phyloP scores from a whole-genome alignment of 2,329 filamentous ascomycete species.

The Pestalotiopsis fici region DNA sequence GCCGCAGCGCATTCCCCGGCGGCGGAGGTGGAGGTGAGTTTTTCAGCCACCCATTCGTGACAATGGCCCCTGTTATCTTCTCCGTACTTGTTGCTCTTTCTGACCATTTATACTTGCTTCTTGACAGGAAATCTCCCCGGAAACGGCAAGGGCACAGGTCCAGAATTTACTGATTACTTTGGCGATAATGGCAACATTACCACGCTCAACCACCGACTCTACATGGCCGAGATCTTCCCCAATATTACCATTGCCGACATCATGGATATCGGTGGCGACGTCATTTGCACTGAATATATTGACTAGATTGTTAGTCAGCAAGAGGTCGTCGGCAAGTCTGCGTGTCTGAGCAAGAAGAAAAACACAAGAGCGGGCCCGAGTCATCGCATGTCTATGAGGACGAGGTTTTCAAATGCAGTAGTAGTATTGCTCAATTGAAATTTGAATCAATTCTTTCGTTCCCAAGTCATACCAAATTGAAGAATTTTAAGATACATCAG shows the following conservation, averaged over 20 bases:
- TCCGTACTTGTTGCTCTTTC: too few species aligned
- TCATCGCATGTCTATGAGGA: too few species aligned
- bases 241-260: conserved; percentile 32
- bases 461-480: too few species aligned
- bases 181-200: conserved; percentile 10
- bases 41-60: too few species aligned
- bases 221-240: conserved; percentile 17
- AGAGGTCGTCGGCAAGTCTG: too few species aligned
- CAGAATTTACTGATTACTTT: conserved; percentile 16
- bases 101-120: too few species aligned
- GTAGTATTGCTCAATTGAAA: too few species aligned
- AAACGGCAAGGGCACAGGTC: neutral
- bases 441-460: too few species aligned
- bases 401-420: too few species aligned
- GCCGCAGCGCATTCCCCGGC: neutral
- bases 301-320: conserved; percentile 4
- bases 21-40: neutral
- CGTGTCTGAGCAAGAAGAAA: too few species aligned
- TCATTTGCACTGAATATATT: conserved; percentile 19
- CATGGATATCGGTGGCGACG: conserved; percentile 18
- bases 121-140: neutral
- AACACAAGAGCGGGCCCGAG: neutral
- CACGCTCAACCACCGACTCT: conserved; percentile 3
- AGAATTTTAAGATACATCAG: too few species aligned
- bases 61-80: too few species aligned